Percentiles rank a stretch among this genome's conserved stretches.
Conservation (phyloP, 441 rosid species). For the Codiaeum variegatum region DNA sequence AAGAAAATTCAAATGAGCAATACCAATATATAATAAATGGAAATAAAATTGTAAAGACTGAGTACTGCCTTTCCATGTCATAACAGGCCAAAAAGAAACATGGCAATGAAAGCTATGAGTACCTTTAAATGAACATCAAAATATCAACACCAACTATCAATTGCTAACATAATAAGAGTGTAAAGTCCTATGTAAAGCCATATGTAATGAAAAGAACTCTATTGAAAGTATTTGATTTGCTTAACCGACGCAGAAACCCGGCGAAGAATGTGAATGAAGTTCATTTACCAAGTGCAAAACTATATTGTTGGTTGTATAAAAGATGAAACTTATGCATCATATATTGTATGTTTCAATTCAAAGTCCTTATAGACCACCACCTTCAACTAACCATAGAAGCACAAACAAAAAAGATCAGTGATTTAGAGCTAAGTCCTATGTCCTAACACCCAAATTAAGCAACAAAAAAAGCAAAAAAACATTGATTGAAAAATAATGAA, state of each 20-base stretch:
- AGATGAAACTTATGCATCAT: neutral
- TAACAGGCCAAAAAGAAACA: neutral
- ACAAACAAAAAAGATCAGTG: neutral
- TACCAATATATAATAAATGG: neutral
- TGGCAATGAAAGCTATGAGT: neutral
- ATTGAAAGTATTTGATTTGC: neutral
- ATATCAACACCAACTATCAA: neutral
- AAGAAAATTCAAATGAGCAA: neutral
- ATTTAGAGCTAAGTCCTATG: neutral
- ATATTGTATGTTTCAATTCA: neutral
- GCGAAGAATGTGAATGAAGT: neutral
- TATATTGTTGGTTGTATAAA: neutral
- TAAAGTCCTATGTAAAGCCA: neutral
- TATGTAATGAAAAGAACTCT: neutral
- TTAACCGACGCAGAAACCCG: neutral
- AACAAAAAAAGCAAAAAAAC: neutral
- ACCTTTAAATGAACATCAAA: neutral
- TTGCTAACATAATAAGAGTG: neutral
- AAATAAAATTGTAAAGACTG: neutral
- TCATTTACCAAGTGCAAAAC: neutral
- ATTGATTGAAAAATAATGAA: neutral
- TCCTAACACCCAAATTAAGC: conserved; percentile 2
- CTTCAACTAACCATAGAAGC: neutral
- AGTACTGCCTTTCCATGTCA: neutral
- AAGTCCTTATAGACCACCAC: neutral